Evolutionary conservation across 2,329 filamentous ascomycete genomes (phyloP), one percentile per base, ranked within the genome.

Genomic region (Beauveria varroae): DNA sequence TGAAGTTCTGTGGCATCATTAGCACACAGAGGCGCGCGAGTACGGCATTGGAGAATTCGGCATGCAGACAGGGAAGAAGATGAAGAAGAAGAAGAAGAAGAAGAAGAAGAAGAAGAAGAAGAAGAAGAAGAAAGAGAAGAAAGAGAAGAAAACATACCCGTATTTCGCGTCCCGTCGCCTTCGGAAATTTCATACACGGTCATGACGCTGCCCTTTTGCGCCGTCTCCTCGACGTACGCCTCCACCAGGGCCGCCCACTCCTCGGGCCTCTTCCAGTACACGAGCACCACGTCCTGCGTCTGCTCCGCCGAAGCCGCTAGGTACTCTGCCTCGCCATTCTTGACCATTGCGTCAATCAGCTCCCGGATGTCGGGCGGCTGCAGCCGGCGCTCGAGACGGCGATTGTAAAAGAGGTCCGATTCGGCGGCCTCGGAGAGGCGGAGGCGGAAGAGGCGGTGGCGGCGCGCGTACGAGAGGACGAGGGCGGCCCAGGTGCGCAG

Each of bases 181-280:
- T 97, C 86, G 2, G 86, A 82, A 68, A 99, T 77, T 77, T 99
- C 95, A 74, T 97, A 98, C 26, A 99, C 79, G 61, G 95, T 99
- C 70, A 99, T 75, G 61, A 99, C 93, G 14, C 83, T 86, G 26
- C 91, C 91, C 78, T 89, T 93, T 79, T 97, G 93, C 4, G 86
- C 95, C 63, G 92, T 96, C 64, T 86, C 85, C 34, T 98, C 93
- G 51, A 92, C 88, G 86, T 91, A 98, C 49, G 79, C 83, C 73
- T 89, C 88, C 47, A 98, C 77, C 63, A 87, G 71, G 40, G 81
- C 84, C 2, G 92, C 95, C 93, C 95, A 99, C 77, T 98, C 93
- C 71, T 96, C 91, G 0, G 89, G 88, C 68, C 85, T 89, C 64
- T 85, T 83, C 93, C 93, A 98, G 77, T 87, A 96, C 3, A 97